phyloP scores from a whole-genome alignment of 2,329 filamentous ascomycete genomes.

The Alternaria sp. region DNA sequence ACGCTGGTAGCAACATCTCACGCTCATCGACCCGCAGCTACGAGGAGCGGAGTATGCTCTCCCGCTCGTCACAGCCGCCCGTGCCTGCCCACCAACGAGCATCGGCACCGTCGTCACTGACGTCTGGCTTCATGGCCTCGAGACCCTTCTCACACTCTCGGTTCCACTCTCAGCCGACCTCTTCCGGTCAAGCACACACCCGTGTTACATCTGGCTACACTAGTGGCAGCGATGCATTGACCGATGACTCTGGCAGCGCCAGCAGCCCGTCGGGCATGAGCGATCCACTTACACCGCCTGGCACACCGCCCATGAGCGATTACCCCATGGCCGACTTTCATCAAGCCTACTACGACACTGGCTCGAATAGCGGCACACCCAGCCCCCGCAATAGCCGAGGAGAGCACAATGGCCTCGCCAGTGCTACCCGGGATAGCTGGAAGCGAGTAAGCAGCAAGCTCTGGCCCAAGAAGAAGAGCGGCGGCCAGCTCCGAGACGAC shows the following conservation, averaged over 20 bases:
- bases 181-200: conserved; percentile 34
- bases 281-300: conserved; percentile 77
- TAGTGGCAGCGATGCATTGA: conserved; percentile 56
- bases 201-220: conserved; percentile 44
- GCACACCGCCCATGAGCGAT: conserved; percentile 71
- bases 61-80: conserved; percentile 39
- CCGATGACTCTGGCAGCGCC: conserved; percentile 68
- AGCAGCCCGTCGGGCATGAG: conserved; percentile 54
- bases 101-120: conserved; percentile 49
- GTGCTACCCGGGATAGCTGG: conserved; percentile 48
- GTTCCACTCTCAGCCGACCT: conserved; percentile 47
- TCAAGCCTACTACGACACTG: conserved; percentile 44
- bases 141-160: conserved; percentile 46
- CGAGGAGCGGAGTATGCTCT: conserved; percentile 47
- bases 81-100: conserved; percentile 45
- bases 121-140: conserved; percentile 46
- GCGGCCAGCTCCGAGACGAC: conserved; percentile 45
- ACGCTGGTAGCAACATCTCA: conserved; percentile 49
- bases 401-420: conserved; percentile 46
- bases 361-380: conserved; percentile 43
- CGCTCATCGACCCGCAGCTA: conserved; percentile 50
- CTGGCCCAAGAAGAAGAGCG: conserved; percentile 50
- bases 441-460: conserved; percentile 51
- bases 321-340: conserved; percentile 55
- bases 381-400: conserved; percentile 48